A percentile compares a stretch with the other conserved stretches of the same genome.
phyloP scores from a whole-genome alignment of 1,284 basidiomycete species.

The Farysia itapuensis region DNA sequence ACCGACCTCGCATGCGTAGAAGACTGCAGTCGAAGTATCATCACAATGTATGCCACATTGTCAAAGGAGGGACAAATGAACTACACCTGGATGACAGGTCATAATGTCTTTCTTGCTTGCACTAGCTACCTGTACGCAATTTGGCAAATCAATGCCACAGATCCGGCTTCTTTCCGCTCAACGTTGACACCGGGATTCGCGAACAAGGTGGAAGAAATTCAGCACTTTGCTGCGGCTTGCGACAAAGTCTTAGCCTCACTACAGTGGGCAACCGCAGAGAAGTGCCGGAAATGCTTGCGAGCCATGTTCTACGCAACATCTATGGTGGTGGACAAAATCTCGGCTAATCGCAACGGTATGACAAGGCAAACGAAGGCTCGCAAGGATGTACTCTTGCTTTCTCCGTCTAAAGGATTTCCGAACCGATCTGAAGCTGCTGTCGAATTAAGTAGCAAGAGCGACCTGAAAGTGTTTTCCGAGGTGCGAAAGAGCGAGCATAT shows the following conservation, averaged over 20 bases:
- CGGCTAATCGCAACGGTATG: too few species aligned
- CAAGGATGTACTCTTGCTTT: too few species aligned
- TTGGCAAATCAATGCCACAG: constrained; percentile 35
- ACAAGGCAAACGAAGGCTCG: too few species aligned
- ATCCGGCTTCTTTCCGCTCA: constrained; percentile 21
- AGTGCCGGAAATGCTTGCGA: constrained; percentile 33
- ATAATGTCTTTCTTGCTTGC: constrained; percentile 36
- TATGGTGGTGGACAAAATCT: constrained; percentile 32
- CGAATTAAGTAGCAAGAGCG: too few species aligned
- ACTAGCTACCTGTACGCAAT: constrained; percentile 32
- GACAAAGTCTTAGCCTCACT: constrained; percentile 34
- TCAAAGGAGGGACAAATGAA: constrained; percentile 41
- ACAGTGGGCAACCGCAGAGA: constrained; percentile 37
- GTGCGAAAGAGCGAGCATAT: too few species aligned
- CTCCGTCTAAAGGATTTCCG: too few species aligned
- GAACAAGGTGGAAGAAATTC: constrained; percentile 36
- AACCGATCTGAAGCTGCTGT: too few species aligned
- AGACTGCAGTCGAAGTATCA: constrained; percentile 39
- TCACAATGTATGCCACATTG: constrained; percentile 39
- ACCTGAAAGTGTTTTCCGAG: too few species aligned
- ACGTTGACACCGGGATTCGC: constrained; percentile 26
- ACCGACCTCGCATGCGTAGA: constrained; percentile 35
- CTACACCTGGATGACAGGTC: constrained; percentile 41
- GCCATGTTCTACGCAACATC: constrained; percentile 39
- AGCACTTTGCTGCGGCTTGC: constrained; percentile 33